These are phyloP conservation scores for Microstroma glucosiphilum DNA, from an alignment of 1,284 basidiomycete genomes.

Conservation along the genomic window DNA sequence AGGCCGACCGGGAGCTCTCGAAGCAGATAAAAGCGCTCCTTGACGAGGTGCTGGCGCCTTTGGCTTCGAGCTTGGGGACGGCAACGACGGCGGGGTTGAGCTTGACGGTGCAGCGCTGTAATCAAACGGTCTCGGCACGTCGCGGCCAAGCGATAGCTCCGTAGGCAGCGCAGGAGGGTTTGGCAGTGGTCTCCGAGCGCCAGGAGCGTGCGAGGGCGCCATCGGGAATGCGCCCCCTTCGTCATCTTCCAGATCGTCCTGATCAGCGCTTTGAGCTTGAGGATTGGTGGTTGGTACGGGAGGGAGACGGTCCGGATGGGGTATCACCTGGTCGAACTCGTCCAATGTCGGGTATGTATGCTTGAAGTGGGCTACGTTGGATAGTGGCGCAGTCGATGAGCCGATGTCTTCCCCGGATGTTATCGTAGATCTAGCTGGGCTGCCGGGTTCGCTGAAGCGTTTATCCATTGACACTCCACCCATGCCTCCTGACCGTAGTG, in stretches of 20 bases:
- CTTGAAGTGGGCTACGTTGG: constrained; percentile 29
- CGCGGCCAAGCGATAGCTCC: constrained; percentile 25
- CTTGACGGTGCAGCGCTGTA: neutral
- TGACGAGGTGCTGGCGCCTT: neutral
- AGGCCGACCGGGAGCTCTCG: neutral
- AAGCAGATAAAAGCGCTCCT: neutral
- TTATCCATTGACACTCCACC: constrained; percentile 3
- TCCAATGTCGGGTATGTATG: constrained; percentile 34
- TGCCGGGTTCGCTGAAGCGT: constrained; percentile 1
- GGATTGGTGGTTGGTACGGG: neutral
- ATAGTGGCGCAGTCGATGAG: constrained; percentile 11
- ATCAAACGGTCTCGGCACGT: constrained; percentile 30
- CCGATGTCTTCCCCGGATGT: neutral
- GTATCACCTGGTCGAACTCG: constrained; percentile 25
- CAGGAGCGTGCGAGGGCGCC: constrained; percentile 24
- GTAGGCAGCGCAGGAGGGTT: constrained; percentile 22
- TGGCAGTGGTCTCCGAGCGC: constrained; percentile 20
- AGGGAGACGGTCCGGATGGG: neutral
- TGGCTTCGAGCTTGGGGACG: neutral
- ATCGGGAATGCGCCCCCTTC: constrained; percentile 20
- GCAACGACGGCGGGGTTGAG: neutral
- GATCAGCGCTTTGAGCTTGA: constrained; percentile 4
- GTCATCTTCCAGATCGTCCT: neutral
- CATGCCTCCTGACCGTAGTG: neutral
- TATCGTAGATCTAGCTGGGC: neutral